Percentiles rank a stretch among this genome's conserved stretches.
These are phyloP conservation scores for Parietaria judaica DNA, from an alignment of 306 rosid genomes.

Conservation along the genomic window DNA sequence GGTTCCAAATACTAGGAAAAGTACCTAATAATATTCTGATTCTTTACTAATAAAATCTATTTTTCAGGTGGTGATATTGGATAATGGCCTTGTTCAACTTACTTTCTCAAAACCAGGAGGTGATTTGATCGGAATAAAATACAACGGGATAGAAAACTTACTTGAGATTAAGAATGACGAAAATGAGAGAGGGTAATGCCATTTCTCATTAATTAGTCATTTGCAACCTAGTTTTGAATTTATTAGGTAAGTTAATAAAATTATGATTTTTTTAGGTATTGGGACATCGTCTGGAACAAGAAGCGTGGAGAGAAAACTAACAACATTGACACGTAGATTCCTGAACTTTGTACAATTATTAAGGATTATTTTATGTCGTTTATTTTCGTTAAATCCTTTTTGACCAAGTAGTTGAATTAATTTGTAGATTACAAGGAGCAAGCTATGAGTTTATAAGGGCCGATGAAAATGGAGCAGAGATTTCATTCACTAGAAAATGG, in stretches of 20 bases:
- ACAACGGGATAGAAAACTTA: constrained; percentile 35
- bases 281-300: constrained; percentile 44
- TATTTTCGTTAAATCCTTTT: background rate
- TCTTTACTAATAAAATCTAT: background rate
- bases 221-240: background rate
- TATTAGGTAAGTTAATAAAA: background rate
- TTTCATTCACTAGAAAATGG: constrained; percentile 60
- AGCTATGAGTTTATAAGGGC: constrained; percentile 20
- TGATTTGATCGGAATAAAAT: constrained; percentile 39
- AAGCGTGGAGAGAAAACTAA: constrained; percentile 25
- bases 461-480: constrained; percentile 35
- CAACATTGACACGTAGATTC: background rate
- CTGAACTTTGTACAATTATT: constrained; percentile 25
- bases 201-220: background rate
- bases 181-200: constrained; percentile 48
- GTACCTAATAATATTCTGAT: too few species aligned
- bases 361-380: constrained; percentile 7
- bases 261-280: constrained; percentile 32
- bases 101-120: constrained; percentile 50
- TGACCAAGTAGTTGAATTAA: background rate
- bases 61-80: constrained; percentile 36
- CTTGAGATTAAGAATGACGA: constrained; percentile 20
- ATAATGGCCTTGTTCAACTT: constrained; percentile 49
- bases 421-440: constrained; percentile 39
- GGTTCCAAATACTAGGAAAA: too few species aligned